Percentiles rank a stretch among this genome's conserved stretches.
Evolutionary conservation across 1,284 basidiomycete species (phyloP).

Genomic region (Ganoderma meredithae): DNA sequence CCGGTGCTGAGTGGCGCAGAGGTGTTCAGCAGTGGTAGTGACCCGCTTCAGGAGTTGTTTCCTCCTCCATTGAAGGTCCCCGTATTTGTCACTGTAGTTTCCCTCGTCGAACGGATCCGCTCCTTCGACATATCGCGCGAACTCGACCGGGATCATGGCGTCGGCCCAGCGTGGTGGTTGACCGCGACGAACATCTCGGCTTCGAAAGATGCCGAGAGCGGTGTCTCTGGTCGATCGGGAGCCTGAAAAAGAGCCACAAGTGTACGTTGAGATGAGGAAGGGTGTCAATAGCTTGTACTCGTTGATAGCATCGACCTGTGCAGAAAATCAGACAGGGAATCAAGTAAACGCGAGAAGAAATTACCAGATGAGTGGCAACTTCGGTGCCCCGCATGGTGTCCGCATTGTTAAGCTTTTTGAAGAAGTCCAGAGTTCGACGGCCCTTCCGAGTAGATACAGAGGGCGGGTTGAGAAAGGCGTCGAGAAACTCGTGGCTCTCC

Average conservation of each 20-base stretch:
- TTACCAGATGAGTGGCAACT: background rate
- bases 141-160: background rate
- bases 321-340: background rate
- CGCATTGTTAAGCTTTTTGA: background rate
- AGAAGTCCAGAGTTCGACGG: background rate
- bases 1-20: background rate
- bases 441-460: background rate
- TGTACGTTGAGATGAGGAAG: background rate
- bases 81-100: too few relatives aligned
- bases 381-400: background rate
- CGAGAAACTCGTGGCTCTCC: background rate
- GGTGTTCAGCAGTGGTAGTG: background rate
- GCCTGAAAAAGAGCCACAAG: too few relatives aligned
- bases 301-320: background rate
- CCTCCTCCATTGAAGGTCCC: background rate
- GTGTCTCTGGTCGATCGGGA: background rate
- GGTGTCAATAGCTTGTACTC: background rate
- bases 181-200: background rate
- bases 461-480: background rate
- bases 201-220: background rate
- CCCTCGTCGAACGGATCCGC: background rate
- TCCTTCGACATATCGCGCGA: background rate
- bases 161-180: background rate
- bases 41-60: background rate
- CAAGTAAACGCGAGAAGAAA: background rate